These are phyloP conservation scores for Crithidia bombi DNA, from an alignment of 208 protist genomes.

Conservation along the genomic window DNA sequence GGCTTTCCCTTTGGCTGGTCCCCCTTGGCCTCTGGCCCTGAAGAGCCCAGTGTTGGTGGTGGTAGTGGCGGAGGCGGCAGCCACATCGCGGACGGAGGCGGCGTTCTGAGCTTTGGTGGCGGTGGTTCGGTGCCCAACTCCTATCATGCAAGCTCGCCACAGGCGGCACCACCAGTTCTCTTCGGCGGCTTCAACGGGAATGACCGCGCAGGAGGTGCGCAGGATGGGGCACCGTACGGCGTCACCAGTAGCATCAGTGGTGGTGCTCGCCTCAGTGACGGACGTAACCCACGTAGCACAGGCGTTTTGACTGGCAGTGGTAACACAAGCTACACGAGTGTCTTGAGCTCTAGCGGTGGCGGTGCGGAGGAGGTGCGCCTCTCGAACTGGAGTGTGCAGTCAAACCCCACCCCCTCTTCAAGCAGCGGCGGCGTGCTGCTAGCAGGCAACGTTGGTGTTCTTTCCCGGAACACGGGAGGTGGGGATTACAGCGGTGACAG, in stretches of 20 bases:
- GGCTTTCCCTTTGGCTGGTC: conserved; percentile 28
- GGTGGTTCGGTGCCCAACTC: neutral
- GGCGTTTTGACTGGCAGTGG: conserved; percentile 5
- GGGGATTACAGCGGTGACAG: neutral
- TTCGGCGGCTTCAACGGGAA: conserved; percentile 4
- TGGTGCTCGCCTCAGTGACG: neutral
- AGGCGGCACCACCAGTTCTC: conserved; percentile 8
- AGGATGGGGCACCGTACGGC: neutral
- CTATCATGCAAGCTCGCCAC: neutral
- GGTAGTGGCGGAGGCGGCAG: neutral
- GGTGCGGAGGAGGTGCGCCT: conserved; percentile 26
- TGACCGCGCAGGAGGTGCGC: neutral
- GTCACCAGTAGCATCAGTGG: neutral
- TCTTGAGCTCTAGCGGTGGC: conserved; percentile 9
- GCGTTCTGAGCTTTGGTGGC: conserved; percentile 6
- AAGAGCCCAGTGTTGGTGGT: neutral
- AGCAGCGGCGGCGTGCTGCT: neutral
- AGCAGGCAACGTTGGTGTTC: neutral
- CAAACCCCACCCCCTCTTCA: conserved; percentile 3
- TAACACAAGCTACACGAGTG: conserved; percentile 4
- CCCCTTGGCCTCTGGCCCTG: conserved; percentile 3
- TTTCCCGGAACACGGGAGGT: neutral
- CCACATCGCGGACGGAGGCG: neutral
- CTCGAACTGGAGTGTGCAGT: conserved; percentile 23
- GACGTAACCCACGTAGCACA: neutral